Evolutionary conservation across 148 eudicot genomes (phyloP), one percentile per base, ranked within the genome.

Genomic region (Spergularia bocconei): DNA sequence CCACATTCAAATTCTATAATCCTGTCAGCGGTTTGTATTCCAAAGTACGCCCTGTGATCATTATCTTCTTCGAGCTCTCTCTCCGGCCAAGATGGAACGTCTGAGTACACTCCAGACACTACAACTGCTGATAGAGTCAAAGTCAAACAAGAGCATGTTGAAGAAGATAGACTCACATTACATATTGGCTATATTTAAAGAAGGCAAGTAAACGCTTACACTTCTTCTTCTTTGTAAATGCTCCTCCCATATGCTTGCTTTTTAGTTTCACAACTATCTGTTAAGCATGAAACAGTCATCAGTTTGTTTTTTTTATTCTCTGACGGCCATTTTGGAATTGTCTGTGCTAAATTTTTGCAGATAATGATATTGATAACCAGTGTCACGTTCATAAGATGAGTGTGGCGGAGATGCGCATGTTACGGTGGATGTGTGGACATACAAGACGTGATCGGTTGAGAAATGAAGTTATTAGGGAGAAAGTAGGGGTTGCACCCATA

Each of bases 201-300:
- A 57, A 62, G 60, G 51, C 17, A 48, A 48, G 58, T 5, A 61
- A 48, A 76, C 75, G 21, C 93, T 84, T 88, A 94, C 98, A 91
- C 82, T 85, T 90, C 88, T 90, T 94, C 88, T 94, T 91, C 86
- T 94, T 94, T 67, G 97, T 94, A 85, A 94, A 91, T 73, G 98
- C 87, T 58, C 97, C 97, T 77, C 85, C 98, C 78, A 94, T 89
- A 76, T 91, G 95, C 86, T 85, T 94, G 87, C 98, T 94, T 77
- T 91, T 94, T 85, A 94, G 63, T 83, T 94, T 94, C 13, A 86
- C 86, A 44, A 91, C 86, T 70, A 94, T 91, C 95, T 93, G 95
- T 73, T 52, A 59, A 36, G 69, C 77, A 36, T 61, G 57, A 36
- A 59, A 58, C 3, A 47, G 14, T 62, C 29, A 50, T 41, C 19